Evolutionary conservation across 495 filamentous ascomycete species (phyloP).

Genomic region (Stereocaulon alpinum): DNA sequence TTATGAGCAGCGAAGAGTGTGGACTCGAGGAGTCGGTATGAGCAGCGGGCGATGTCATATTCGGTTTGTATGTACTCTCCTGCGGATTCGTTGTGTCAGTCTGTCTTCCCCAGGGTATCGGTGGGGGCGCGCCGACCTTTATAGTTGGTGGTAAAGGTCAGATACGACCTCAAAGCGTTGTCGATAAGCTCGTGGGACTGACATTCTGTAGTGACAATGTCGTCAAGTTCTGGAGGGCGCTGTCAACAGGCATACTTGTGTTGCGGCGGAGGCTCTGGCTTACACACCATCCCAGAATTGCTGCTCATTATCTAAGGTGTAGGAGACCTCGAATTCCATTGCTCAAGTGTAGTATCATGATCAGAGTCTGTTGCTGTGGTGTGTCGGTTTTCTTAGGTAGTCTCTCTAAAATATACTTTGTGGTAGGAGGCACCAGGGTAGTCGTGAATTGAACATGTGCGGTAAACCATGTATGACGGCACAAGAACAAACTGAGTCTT

Average conservation of each 20-base stretch:
- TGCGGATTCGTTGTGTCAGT: slow-evolving; percentile 24
- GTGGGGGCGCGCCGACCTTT: slow-evolving; percentile 41
- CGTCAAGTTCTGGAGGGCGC: slow-evolving; percentile 57
- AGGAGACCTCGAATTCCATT: slow-evolving; percentile 57
- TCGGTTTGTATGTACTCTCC: slow-evolving; percentile 76
- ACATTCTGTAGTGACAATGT: slow-evolving; percentile 64
- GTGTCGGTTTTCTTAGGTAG: background rate
- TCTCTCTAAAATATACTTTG: background rate
- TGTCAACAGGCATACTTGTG: slow-evolving; percentile 10
- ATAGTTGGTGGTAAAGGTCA: slow-evolving; percentile 65
- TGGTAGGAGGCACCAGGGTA: background rate
- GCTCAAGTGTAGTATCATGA: slow-evolving; percentile 11
- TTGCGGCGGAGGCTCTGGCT: slow-evolving; percentile 18
- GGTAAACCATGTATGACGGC: slow-evolving; percentile 1
- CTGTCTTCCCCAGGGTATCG: background rate
- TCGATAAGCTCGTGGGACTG: slow-evolving; percentile 72
- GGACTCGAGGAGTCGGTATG: slow-evolving; percentile 69
- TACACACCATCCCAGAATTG: slow-evolving; percentile 83
- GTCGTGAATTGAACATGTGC: background rate
- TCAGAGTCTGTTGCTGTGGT: background rate
- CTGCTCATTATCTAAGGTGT: slow-evolving; percentile 68
- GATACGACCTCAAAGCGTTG: slow-evolving; percentile 71
- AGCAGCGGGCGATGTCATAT: slow-evolving; percentile 75
- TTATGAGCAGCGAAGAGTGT: slow-evolving; percentile 59
- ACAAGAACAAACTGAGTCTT: background rate